Evolutionary conservation across 163 green algal genomes (phyloP), one percentile per base, ranked within the genome.

Genomic region (Chlorella variabilis): DNA sequence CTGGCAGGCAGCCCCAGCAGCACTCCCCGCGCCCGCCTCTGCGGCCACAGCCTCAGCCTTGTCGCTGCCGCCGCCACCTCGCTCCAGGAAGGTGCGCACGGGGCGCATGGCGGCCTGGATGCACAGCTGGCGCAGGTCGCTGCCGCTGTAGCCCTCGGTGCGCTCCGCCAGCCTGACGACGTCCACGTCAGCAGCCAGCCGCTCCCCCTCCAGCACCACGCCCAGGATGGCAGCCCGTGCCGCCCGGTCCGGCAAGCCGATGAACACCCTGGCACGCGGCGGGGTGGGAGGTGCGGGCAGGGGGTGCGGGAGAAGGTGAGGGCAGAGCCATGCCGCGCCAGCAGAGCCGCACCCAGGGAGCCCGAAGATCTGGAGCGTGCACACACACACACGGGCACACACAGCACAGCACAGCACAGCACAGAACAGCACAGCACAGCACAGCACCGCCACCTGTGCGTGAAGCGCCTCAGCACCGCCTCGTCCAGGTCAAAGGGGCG

Each of bases 401-500:
- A n/a, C n/a, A n/a, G n/a, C n/a, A n/a, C n/a, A n/a, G n/a, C n/a
- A n/a, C n/a, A n/a, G n/a, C n/a, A n/a, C n/a, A n/a, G n/a, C n/a
- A n/a, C n/a, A n/a, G n/a, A n/a, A n/a, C 3, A 62, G 15, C 13
- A n/a, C 15, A n/a, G 51, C 51, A n/a, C 51, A 62, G 21, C 20
- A 11, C 11, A 54, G 15, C 45, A 54, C 17, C 71, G 5, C n/a
- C 7, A 51, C 71, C 71, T 71, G 58, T 80, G 74, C 20, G 58
- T 80, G 58, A 80, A 80, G 58, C 96, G 91, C 13, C 96, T 90
- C 77, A 98, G 90, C 0, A 98, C 89, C 20, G 96, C 96, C 31
- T 92, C 89, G 83, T 99, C 96, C 38, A 99, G 87, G 71, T 98
- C 89, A 87, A 98, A 94, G 1, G 95, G 91, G 27, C 92, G 86